Percentiles rank a stretch among this genome's conserved stretches.
These are phyloP conservation scores for Pholiota adiposa DNA, from an alignment of 1,284 basidiomycete species.

Conservation along the genomic window DNA sequence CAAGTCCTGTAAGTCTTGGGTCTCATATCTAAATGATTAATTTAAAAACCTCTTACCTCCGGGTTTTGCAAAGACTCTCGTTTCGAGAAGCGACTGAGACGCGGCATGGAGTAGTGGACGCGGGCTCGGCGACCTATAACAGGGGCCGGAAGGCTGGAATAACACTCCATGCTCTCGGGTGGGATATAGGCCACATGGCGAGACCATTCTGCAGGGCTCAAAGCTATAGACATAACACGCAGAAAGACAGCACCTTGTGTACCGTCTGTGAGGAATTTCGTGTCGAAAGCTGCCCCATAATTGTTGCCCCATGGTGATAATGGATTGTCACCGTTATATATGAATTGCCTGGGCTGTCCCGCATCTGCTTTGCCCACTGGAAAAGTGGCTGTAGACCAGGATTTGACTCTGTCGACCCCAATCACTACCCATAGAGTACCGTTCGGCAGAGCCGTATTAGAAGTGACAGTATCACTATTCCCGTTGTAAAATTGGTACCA, in stretches of 20 bases:
- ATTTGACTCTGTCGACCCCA: neutral
- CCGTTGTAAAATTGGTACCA: conserved; percentile 10
- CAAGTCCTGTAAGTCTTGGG: too few relatives aligned
- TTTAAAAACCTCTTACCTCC: neutral
- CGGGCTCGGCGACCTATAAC: neutral
- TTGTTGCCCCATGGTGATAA: neutral
- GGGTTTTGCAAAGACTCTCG: neutral
- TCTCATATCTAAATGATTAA: too few relatives aligned
- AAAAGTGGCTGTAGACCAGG: neutral
- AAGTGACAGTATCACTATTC: neutral
- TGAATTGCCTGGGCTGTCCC: neutral
- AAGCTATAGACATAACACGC: neutral
- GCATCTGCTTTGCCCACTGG: neutral
- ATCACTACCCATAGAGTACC: neutral
- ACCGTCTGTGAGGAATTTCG: neutral
- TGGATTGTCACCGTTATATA: neutral
- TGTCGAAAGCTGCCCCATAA: neutral
- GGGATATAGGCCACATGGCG: neutral
- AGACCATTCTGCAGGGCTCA: neutral
- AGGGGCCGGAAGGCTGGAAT: neutral
- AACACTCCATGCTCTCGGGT: neutral
- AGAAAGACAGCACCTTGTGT: neutral
- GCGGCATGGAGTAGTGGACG: neutral
- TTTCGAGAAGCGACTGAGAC: neutral
- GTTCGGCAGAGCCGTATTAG: neutral